Evolutionary conservation across 1,284 basidiomycete species (phyloP).

Genomic region (Cutaneotrichosporon cutaneum): DNA sequence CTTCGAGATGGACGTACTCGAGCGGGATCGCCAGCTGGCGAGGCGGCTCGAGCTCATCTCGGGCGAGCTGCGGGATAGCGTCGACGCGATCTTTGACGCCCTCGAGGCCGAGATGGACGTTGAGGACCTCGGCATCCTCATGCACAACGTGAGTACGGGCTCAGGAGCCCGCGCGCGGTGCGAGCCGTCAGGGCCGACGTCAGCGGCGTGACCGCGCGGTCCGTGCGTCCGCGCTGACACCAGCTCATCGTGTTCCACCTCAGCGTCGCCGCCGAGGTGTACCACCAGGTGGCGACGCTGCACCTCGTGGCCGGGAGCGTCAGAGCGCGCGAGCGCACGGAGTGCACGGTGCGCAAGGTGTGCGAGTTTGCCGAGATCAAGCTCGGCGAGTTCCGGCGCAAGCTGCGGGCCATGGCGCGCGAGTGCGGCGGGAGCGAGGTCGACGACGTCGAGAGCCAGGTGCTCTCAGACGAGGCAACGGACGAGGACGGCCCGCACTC

Average conservation of each 20-base stretch:
- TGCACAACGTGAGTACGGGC: slow-evolving; percentile 7
- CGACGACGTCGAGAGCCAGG: neutral
- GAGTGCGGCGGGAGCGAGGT: neutral
- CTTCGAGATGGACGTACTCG: slow-evolving; percentile 6
- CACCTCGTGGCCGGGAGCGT: neutral
- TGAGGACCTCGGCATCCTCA: neutral
- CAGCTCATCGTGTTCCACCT: slow-evolving; percentile 9
- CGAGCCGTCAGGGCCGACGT: neutral
- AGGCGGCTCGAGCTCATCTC: slow-evolving; percentile 6
- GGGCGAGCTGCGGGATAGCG: slow-evolving; percentile 4
- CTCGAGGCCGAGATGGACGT: slow-evolving; percentile 5
- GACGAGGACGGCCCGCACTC: neutral
- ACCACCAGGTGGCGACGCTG: slow-evolving; percentile 5
- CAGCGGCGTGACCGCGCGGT: neutral
- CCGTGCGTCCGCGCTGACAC: neutral
- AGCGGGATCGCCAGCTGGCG: slow-evolving; percentile 3
- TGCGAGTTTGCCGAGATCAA: slow-evolving; percentile 8
- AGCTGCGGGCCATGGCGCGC: neutral
- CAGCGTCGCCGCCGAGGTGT: slow-evolving; percentile 3
- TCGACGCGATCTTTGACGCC: slow-evolving; percentile 4
- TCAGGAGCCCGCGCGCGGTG: too few relatives aligned
- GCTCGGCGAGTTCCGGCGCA: slow-evolving; percentile 2
- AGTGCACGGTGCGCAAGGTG: slow-evolving; percentile 5
- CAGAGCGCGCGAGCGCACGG: neutral
- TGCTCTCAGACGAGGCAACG: slow-evolving; percentile 1